Conservation (phyloP, 805 yeast species). For the Myxozyma mucilagina region DNA sequence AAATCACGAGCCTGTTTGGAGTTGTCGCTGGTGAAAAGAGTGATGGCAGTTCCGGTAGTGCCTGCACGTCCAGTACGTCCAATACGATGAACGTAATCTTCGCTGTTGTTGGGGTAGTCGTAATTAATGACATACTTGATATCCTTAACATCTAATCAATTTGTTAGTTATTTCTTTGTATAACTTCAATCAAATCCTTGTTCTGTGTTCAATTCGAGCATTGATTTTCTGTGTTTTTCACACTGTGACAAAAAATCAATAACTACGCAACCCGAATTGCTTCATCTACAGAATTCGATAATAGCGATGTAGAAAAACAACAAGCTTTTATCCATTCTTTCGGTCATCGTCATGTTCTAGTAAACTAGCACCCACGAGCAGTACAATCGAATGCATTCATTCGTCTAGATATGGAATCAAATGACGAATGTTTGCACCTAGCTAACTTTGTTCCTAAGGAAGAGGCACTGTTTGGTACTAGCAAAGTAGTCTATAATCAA, state of each 20-base stretch:
- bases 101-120: conserved; percentile 97
- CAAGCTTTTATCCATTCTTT: no score
- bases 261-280: no score
- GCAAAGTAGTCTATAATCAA: neutral
- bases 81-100: conserved; percentile 97
- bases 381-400: neutral
- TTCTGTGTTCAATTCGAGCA: neutral
- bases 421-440: neutral
- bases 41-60: conserved; percentile 89
- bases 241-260: no score
- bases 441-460: neutral
- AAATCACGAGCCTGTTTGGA: conserved; percentile 86
- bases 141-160: conserved; percentile 85
- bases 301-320: no score
- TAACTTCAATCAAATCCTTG: neutral
- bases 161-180: neutral
- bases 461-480: neutral
- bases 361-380: neutral
- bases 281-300: no score
- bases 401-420: neutral
- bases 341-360: neutral
- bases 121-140: conserved; percentile 89
- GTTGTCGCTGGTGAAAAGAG: conserved; percentile 88
- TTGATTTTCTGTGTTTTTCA: no score
- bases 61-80: conserved; percentile 99